A percentile compares a stretch with the other conserved stretches of the same genome.
These are phyloP conservation scores for Botrytis fragariae DNA, from an alignment of 2,329 filamentous ascomycete genomes.

Conservation along the genomic window DNA sequence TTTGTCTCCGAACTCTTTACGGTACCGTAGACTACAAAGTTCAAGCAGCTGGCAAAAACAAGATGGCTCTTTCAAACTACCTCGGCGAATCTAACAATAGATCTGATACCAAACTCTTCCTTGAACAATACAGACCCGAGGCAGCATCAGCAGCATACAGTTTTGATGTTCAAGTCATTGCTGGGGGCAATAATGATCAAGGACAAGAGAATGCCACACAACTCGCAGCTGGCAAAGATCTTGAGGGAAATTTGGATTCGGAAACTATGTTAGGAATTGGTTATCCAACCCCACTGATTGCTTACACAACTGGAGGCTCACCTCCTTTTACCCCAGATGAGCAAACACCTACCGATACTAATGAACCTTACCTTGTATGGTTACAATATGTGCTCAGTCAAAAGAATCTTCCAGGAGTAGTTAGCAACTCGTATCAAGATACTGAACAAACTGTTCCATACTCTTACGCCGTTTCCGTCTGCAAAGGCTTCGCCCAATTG, in stretches of 20 bases:
- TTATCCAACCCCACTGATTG: conserved; percentile 52
- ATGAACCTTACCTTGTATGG: conserved; percentile 58
- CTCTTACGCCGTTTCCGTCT: conserved; percentile 52
- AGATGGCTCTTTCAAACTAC: conserved; percentile 31
- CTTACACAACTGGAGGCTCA: conserved; percentile 54
- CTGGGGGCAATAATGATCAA: conserved; percentile 23
- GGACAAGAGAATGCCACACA: conserved; percentile 22
- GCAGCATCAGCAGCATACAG: conserved; percentile 21
- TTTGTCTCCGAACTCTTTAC: conserved; percentile 32
- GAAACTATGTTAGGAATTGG: conserved; percentile 53
- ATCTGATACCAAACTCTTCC: conserved; percentile 30
- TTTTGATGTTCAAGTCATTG: conserved; percentile 20
- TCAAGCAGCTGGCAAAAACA: conserved; percentile 26
- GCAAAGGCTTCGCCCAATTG: conserved; percentile 51
- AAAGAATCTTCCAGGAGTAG: conserved; percentile 49
- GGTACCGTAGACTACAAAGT: conserved; percentile 29
- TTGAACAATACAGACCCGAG: conserved; percentile 29
- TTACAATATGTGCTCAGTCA: conserved; percentile 51
- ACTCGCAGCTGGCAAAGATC: conserved; percentile 22
- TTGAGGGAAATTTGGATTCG: conserved; percentile 57
- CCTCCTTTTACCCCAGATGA: conserved; percentile 52
- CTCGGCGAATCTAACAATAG: conserved; percentile 31
- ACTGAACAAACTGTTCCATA: conserved; percentile 54
- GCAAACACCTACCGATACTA: conserved; percentile 25
- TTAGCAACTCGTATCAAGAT: conserved; percentile 57